Base-by-base conservation (phyloP, 2,329 filamentous ascomycete species). In the Herpotrichia juniperi region DNA sequence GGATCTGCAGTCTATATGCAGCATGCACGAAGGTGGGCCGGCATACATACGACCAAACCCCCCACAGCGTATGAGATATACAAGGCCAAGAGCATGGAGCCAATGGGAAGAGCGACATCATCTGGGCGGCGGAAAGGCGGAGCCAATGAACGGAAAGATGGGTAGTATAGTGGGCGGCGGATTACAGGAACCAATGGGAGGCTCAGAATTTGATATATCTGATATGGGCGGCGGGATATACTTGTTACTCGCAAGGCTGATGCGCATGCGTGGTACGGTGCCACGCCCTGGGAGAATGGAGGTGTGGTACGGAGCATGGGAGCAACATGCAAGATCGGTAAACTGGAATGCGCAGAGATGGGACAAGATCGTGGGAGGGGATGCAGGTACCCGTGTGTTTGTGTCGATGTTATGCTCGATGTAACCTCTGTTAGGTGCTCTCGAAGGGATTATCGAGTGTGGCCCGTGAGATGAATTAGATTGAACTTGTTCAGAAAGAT, bases 321-420 rank as follows among this genome's bases (percentile, higher is more conserved):
- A 12, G 26, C 12, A n/a, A n/a, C n/a, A n/a, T n/a, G n/a, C n/a
- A n/a, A n/a, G 34, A 12, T n/a, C 12, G 34, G 11, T 37, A 17
- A 37, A 19, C 21, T 37, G 34, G 34, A 37, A 37, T 37, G 21
- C n/a, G n/a, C 34, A 37, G 17, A 17, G n/a, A 19, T 37, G 11
- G 9, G n/a, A 14, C 7, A 12, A 6, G 34, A 19, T 19, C 34
- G 24, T 14, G 3, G 42, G 21, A 19, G n/a, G 3, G 19, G 14
- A 32, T 46, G 30, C 30, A 46, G 43, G 28, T 46, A 46, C 43
- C 43, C 31, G 34, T 22, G 28, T 46, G 43, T 46, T 42, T 37
- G 34, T 19, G 34, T 8, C 34, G 6, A 19, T 17, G 34, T 7
- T 21, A 8, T 37, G 34, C 8, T 37, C 12, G 34, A 17, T 19